Evolutionary conservation across 345 rosid genomes (phyloP).

Genomic region (Acer yangbiense): DNA sequence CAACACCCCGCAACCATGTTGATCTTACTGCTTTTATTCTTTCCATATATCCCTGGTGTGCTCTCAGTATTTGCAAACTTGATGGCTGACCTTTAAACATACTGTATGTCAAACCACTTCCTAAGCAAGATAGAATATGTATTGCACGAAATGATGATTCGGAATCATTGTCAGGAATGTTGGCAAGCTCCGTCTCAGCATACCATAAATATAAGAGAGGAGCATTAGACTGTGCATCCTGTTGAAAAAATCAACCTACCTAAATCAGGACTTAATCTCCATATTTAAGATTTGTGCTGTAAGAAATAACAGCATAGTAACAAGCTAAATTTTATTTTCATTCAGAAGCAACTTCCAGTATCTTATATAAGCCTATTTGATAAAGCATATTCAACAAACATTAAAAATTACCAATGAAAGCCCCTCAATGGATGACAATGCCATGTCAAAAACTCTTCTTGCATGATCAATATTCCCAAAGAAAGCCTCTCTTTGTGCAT

Average conservation of each 20-base stretch:
- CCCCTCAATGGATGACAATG: constrained; percentile 75
- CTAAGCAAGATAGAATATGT: constrained; percentile 77
- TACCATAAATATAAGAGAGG: constrained; percentile 85
- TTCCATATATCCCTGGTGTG: constrained; percentile 87
- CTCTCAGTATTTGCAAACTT: constrained; percentile 79
- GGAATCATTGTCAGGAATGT: constrained; percentile 26
- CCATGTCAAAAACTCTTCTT: constrained; percentile 94
- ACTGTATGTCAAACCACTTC: constrained; percentile 63
- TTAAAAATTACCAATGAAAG: constrained; percentile 60
- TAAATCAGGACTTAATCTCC: background rate
- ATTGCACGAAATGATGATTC: constrained; percentile 65
- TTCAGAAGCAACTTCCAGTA: constrained; percentile 9
- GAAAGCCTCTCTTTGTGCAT: constrained; percentile 88
- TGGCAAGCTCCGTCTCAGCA: constrained; percentile 75
- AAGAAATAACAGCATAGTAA: background rate
- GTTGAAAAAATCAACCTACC: constrained; percentile 19
- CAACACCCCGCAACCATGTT: constrained; percentile 68
- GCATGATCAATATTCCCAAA: constrained; percentile 83
- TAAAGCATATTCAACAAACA: constrained; percentile 8
- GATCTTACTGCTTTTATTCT: constrained; percentile 55
- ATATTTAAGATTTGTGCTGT: background rate
- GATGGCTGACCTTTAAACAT: constrained; percentile 71
- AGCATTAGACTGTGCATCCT: constrained; percentile 71
- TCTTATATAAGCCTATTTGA: constrained; percentile 1
- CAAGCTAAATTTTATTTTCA: background rate